Percentiles rank a stretch among this genome's conserved stretches.
phyloP scores from a whole-genome alignment of 2,329 filamentous ascomycete species.

The Lachnellula suecica region DNA sequence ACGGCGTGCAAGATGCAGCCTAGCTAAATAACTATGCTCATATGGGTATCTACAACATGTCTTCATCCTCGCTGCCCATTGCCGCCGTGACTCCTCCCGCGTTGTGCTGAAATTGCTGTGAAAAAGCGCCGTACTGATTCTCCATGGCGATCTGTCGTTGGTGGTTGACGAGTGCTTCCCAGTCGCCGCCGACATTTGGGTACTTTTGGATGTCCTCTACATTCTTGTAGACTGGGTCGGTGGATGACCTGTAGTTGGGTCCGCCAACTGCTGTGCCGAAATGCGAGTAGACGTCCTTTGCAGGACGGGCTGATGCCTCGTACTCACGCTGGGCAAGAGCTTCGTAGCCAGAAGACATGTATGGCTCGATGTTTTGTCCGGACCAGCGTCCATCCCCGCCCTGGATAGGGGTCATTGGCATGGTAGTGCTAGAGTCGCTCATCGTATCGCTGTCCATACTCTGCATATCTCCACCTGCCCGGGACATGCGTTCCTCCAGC shows the following conservation, averaged over 20 bases:
- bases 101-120: slow-evolving; percentile 23
- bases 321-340: slow-evolving; percentile 64
- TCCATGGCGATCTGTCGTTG: slow-evolving; percentile 31
- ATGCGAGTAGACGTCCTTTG: slow-evolving; percentile 44
- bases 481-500: slow-evolving; percentile 39
- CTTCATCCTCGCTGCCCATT: slow-evolving; percentile 28
- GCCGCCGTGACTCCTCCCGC: slow-evolving; percentile 15
- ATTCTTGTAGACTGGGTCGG: slow-evolving; percentile 65
- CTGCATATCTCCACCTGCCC: slow-evolving; percentile 36
- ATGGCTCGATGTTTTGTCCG: slow-evolving; percentile 50
- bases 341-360: slow-evolving; percentile 82
- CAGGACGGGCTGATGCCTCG: slow-evolving; percentile 46
- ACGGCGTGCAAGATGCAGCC: slow-evolving; percentile 16
- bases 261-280: slow-evolving; percentile 41
- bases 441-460: slow-evolving; percentile 46
- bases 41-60: slow-evolving; percentile 34
- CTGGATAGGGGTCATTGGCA: slow-evolving; percentile 48
- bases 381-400: slow-evolving; percentile 53
- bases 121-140: slow-evolving; percentile 30
- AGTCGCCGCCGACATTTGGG: slow-evolving; percentile 26
- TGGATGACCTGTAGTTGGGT: slow-evolving; percentile 52
- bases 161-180: slow-evolving; percentile 21
- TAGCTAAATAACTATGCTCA: slow-evolving; percentile 20
- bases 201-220: slow-evolving; percentile 25
- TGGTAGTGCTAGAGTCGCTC: slow-evolving; percentile 33